Base-by-base conservation (phyloP, 306 rosid species). In the Prunus padus region DNA sequence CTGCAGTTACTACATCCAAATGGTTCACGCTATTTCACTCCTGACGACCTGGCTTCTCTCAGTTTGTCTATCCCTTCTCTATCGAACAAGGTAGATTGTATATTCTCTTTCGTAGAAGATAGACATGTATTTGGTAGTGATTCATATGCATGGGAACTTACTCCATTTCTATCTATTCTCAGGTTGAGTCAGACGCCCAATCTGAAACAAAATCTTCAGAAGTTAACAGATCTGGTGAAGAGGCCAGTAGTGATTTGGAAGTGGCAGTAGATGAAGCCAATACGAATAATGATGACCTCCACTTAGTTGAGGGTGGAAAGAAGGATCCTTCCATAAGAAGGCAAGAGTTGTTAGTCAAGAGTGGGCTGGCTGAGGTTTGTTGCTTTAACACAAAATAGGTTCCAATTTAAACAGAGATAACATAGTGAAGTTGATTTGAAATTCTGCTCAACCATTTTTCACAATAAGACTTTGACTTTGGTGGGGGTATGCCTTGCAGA, bases 291-390 rank as follows among this genome's bases (percentile, higher is more conserved):
- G 90, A 86, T 60, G 79, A 74, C 73, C 61, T 82, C 75, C 77
- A 78, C 51, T 73, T 78, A 8, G 89, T 84, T 66, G 97, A 95
- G 76, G 85, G 92, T 75, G 97, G 99, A n/a, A 90, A 92, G 75
- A 95, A 95, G 74, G 97, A 95, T 76, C 97, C 99, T 67, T 59
- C 72, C n/a, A 80, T 90, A 18, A 82, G 97, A 84, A 92, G 99
- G 87, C 93, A 85, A 31, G 99, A 95, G 77, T 84, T 95, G 69
- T 85, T 95, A 90, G 87, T 95, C 84, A 82, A 92, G 74, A 92
- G 99, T 46, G 96, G 99, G 62, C 88, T 95, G 68, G 97, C 97
- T 44, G 96, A 95, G 97, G 99, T 95, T 68, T 65, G 87, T 87
- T 80, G 59, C 62, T 81, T 79, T 62, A 18, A 37, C 69, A 77